Conservation (phyloP, 768 basidiomycete genomes). For the Russula griseocarnosa region DNA sequence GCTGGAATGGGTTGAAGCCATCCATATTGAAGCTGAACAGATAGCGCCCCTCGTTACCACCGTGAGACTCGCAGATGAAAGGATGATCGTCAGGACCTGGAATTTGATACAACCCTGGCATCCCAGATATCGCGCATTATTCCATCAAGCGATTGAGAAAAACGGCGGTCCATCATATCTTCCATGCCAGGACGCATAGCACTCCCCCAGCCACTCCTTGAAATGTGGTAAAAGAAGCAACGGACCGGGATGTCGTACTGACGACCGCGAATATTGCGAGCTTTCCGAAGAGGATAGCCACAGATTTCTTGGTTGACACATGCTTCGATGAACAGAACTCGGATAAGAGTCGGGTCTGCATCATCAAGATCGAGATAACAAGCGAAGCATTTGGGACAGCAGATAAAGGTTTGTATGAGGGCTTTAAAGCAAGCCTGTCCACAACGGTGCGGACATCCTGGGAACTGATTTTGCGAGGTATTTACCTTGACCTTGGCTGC, state of each 20-base stretch:
- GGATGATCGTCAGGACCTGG: not conserved
- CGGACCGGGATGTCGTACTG: not conserved
- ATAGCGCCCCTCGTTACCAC: conserved; percentile 28
- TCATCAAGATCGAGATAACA: conserved; percentile 14
- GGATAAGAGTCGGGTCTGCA: conserved; percentile 11
- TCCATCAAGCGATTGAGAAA: not conserved
- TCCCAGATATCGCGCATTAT: conserved; percentile 18
- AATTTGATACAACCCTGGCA: not conserved
- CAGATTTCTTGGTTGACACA: not conserved
- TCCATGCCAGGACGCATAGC: conserved; percentile 13
- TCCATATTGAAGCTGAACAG: conserved; percentile 37
- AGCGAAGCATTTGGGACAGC: conserved; percentile 18
- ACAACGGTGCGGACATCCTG: not conserved
- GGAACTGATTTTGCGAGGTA: not conserved
- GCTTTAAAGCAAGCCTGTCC: not conserved
- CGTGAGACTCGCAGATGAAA: no score
- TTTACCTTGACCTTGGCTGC: not conserved
- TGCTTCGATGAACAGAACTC: not conserved
- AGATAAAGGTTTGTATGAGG: not conserved
- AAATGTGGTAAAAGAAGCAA: conserved; percentile 18
- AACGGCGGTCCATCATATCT: not conserved
- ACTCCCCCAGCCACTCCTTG: conserved; percentile 14
- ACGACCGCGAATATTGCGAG: not conserved
- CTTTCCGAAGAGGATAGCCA: not conserved
- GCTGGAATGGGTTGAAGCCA: conserved; percentile 39